Base-by-base conservation (phyloP, 164 flowering plant species). In the Platanus orientalis region DNA sequence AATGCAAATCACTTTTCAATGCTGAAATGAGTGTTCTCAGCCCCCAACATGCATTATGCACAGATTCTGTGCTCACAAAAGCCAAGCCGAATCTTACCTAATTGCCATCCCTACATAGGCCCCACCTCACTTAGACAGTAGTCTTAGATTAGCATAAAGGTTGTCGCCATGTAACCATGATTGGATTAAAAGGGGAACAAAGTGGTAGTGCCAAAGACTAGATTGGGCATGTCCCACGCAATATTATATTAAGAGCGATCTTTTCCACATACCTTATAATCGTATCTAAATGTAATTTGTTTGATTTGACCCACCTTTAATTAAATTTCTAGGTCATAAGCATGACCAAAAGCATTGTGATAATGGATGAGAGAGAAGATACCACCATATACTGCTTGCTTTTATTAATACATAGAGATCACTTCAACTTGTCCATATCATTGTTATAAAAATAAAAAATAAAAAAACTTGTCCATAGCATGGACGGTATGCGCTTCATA, bases 141-240 rank as follows among this genome's bases (percentile, higher is more conserved):
- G n/a, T 40, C 61, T 39, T 39, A 24, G n/a, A 12, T 16, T 58
- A 40, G 10, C 44, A 34, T 17, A 39, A 23, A 42, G 48, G 61
- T 30, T 58, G 50, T 0, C 10, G 30, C 16, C n/a, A n/a, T 58
- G 21, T n/a, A 57, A 21, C 60, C 44, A 40, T 24, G 62, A 42
- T 59, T 44, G 51, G 62, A 17, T n/a, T 16, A 10, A 36, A 20
- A 57, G 19, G 45, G 4, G 30, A 2, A 1, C 9, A 32, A 42
- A 42, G 29, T 25, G 50, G 34, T 25, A 44, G 23, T 40, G 62
- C 62, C 49, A 59, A 59, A 44, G 34, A 26, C 49, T 59, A 59
- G 51, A 42, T 59, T 59, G 47, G 51, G 62, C n/a, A 25, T 10
- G 51, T 12, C 62, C 34, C 52, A 59, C 62, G 19, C 29, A 24